phyloP scores from a whole-genome alignment of 345 rosid species.

The Kandelia obovata region DNA sequence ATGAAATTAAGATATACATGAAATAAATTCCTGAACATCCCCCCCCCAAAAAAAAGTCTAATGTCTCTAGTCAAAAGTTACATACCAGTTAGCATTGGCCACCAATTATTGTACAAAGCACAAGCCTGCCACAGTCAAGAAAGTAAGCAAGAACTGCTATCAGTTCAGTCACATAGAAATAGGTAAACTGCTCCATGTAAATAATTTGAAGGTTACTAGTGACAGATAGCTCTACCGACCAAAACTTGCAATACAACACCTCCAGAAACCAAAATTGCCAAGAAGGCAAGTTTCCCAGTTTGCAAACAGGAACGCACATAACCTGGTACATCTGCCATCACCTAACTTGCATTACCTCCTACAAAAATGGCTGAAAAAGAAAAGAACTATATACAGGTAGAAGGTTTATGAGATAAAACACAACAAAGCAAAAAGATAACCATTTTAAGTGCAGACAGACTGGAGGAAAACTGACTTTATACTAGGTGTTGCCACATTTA shows the following conservation, averaged over 20 bases:
- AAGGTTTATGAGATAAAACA: not conserved
- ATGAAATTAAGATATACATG: not conserved
- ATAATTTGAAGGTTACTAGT: constrained; percentile 4
- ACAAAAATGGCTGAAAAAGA: constrained; percentile 29
- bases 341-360: constrained; percentile 29
- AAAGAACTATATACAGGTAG: not conserved
- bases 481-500: not conserved
- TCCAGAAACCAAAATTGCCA: constrained; percentile 85
- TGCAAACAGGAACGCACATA: constrained; percentile 70
- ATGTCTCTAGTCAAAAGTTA: not conserved
- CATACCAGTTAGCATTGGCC: constrained; percentile 93
- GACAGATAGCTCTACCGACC: constrained; percentile 40
- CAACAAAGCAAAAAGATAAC: not conserved
- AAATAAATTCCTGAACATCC: not conserved
- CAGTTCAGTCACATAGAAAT: not conserved
- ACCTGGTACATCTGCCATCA: constrained; percentile 81
- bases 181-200: not conserved
- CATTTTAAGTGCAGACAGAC: not conserved
- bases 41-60: not conserved
- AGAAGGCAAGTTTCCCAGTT: constrained; percentile 67
- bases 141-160: constrained; percentile 3
- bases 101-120: constrained; percentile 89
- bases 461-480: not conserved
- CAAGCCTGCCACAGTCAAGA: constrained; percentile 64
- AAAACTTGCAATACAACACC: constrained; percentile 85